Evolutionary conservation across 768 basidiomycete species (phyloP).

Genomic region (Kwoniella bestiolae): DNA sequence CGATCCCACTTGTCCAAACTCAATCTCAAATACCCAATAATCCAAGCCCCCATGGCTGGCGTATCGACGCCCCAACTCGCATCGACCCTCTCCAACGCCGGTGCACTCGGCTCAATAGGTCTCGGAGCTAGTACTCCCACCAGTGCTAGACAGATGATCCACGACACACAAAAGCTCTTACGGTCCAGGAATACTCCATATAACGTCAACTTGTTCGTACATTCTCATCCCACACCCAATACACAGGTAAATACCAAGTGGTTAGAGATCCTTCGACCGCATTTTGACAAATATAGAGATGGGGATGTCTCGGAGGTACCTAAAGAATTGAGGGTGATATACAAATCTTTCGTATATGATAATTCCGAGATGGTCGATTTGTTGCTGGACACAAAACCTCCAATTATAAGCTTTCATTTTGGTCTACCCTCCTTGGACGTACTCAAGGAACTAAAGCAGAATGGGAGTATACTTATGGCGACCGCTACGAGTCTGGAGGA

Average conservation of each 20-base stretch:
- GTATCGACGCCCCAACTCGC: conserved; percentile 46
- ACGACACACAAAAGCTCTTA: conserved; percentile 29
- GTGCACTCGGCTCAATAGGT: conserved; percentile 46
- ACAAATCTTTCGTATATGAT: conserved; percentile 40
- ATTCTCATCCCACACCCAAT: conserved; percentile 16
- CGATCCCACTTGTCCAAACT: conserved; percentile 10
- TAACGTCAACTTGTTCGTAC: conserved; percentile 50
- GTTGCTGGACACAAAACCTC: conserved; percentile 33
- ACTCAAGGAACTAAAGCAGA: conserved; percentile 25
- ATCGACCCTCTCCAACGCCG: conserved; percentile 49
- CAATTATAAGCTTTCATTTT: conserved; percentile 50
- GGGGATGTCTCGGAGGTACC: no score
- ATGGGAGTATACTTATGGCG: conserved; percentile 31
- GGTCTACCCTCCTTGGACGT: conserved; percentile 32
- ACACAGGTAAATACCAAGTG: conserved; percentile 18
- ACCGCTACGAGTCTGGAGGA: conserved; percentile 42
- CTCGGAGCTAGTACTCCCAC: conserved; percentile 33
- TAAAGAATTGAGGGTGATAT: conserved; percentile 27
- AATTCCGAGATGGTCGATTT: conserved; percentile 5
- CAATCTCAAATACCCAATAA: conserved; percentile 39
- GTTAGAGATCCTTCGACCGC: conserved; percentile 31
- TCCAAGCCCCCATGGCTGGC: conserved; percentile 55
- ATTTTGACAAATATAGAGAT: conserved; percentile 24
- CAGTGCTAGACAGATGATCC: conserved; percentile 32
- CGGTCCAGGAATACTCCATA: conserved; percentile 22